Evolutionary conservation across 768 basidiomycete genomes (phyloP).

Genomic region (Chiua virens): DNA sequence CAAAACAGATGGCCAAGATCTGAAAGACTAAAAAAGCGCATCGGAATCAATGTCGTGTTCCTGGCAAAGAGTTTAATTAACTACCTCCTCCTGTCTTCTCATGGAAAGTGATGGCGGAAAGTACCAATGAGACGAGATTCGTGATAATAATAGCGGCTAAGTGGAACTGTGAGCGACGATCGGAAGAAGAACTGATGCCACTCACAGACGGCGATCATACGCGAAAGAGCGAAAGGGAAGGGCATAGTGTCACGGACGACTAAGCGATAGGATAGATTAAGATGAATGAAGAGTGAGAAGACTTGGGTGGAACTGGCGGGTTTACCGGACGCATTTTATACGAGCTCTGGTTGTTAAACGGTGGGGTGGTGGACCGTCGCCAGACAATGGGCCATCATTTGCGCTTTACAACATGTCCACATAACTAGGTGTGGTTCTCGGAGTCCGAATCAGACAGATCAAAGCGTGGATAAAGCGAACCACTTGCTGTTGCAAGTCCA

Average conservation of each 20-base stretch:
- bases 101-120: slow-evolving; percentile 18
- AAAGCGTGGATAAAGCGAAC: not conserved
- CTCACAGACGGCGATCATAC: slow-evolving; percentile 21
- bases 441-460: not conserved
- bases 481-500: not conserved
- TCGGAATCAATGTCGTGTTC: not conserved
- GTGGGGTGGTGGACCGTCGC: slow-evolving; percentile 3
- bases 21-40: slow-evolving; percentile 20
- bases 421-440: not conserved
- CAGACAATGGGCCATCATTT: slow-evolving; percentile 7
- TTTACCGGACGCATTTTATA: slow-evolving; percentile 15
- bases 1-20: slow-evolving; percentile 11
- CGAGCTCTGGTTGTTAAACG: slow-evolving; percentile 8
- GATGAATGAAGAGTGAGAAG: slow-evolving; percentile 2
- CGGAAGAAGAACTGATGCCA: not conserved
- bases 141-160: slow-evolving; percentile 17
- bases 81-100: slow-evolving; percentile 23
- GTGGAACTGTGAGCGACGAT: slow-evolving; percentile 1
- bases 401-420: not conserved
- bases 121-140: slow-evolving; percentile 11
- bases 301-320: not conserved
- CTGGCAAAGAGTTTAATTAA: not conserved
- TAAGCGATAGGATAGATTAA: slow-evolving; percentile 1
- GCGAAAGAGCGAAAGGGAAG: slow-evolving; percentile 23
- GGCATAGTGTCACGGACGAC: slow-evolving; percentile 30